Base-by-base conservation (phyloP, 176 grass and related monocot species). In the Bothriochloa decipiens region DNA sequence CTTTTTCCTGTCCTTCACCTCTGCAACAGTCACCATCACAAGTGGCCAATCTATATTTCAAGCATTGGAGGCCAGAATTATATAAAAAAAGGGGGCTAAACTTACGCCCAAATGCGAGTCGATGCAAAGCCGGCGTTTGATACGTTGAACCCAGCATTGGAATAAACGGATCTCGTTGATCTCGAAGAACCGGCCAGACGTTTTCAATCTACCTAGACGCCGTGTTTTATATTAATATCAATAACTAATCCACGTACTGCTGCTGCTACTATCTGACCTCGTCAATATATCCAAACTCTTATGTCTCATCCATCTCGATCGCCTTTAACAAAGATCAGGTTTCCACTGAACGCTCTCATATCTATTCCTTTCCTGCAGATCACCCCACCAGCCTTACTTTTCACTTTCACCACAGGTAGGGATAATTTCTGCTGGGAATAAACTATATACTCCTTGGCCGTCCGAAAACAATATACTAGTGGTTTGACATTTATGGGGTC, bases 401-500 rank as follows among this genome's bases (percentile, higher is more conserved):
- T 36, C 9, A 10, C 9, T 52, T 57, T 77, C 18, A 68, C 42
- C 32, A 42, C 68, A 3, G 46, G 12, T 73, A 23, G 15, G 14
- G n/a, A n/a, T 47, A 43, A 29, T 50, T 55, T 73, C 11, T 8
- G 12, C 1, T 6, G 14, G 50, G 33, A 16, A n/a, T n/a, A n/a
- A n/a, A n/a, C n/a, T n/a, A n/a, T n/a, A n/a, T n/a, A n/a, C n/a
- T n/a, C n/a, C n/a, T n/a, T n/a, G n/a, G n/a, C n/a, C n/a, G n/a
- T n/a, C n/a, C n/a, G n/a, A n/a, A n/a, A n/a, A n/a, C n/a, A n/a
- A 10, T 64, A 80, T 37, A 4, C 35, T 46, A 68, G 5, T 23
- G 58, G 27, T 60, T 88, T 11, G 72, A 18, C 37, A 86, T 89
- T 73, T 89, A 92, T 83, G 84, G 25, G 75, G 71, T 14, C 91